Conservation (phyloP, 805 yeast species). For the Kuraishia borneana region DNA sequence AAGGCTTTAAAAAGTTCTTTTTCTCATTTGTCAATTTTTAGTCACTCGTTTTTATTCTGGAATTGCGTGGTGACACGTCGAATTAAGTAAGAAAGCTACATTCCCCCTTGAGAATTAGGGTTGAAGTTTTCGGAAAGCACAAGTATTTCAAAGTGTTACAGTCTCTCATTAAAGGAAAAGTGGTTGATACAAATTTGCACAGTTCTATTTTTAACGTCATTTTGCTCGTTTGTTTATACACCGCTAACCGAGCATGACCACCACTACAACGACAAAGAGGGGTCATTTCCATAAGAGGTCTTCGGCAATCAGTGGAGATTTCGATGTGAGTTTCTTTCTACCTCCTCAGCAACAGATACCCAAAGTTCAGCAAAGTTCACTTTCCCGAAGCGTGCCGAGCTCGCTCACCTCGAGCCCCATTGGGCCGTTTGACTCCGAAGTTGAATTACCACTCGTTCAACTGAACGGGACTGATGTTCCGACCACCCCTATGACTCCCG, state of each 20-base stretch:
- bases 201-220: too few relatives aligned
- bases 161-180: too few relatives aligned
- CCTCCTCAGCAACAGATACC: constrained; percentile 7
- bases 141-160: too few relatives aligned
- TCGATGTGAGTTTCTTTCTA: constrained; percentile 30
- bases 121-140: too few relatives aligned
- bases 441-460: neutral
- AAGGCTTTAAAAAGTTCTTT: too few relatives aligned
- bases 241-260: neutral
- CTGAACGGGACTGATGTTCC: neutral
- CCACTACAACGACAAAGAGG: constrained; percentile 11
- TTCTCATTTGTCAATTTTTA: too few relatives aligned
- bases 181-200: too few relatives aligned
- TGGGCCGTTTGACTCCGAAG: neutral
- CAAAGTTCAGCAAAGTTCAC: neutral
- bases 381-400: constrained; percentile 13
- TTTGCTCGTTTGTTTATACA: too few relatives aligned
- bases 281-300: constrained; percentile 78
- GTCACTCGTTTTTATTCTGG: neutral
- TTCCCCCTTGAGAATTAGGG: too few relatives aligned
- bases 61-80: neutral
- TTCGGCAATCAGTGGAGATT: constrained; percentile 83
- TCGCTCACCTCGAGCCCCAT: constrained; percentile 1
- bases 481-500: constrained; percentile 1
- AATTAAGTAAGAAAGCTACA: too few relatives aligned